Evolutionary conservation across 257 asterid species (phyloP).

Genomic region (Solanum chilense): DNA sequence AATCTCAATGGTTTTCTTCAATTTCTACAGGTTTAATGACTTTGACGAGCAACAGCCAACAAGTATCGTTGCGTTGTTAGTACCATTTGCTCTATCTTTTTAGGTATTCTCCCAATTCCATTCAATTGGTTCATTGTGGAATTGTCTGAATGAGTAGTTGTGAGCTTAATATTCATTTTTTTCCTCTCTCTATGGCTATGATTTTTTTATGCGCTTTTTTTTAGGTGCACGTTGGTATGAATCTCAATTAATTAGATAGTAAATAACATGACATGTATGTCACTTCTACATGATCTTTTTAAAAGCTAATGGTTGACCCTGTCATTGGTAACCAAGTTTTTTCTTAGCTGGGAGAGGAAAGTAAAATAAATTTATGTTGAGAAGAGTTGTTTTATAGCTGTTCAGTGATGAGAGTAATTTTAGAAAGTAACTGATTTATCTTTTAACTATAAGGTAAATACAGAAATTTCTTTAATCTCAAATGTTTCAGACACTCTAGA

Average conservation of each 20-base stretch:
- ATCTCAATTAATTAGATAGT: too few species aligned
- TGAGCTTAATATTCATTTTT: background rate
- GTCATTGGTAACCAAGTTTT: background rate
- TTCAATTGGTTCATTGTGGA: background rate
- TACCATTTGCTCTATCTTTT: background rate
- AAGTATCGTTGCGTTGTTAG: background rate
- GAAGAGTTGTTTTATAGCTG: background rate
- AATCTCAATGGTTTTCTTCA: background rate
- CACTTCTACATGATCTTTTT: too few species aligned
- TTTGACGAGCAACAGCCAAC: background rate
- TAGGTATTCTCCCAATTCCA: background rate
- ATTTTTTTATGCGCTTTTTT: background rate
- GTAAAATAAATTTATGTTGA: background rate
- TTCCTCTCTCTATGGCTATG: background rate
- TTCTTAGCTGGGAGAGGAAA: background rate
- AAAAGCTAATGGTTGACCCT: background rate
- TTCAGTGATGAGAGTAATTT: background rate
- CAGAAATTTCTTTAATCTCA: background rate
- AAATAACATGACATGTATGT: background rate
- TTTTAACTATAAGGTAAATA: background rate
- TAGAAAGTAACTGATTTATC: background rate
- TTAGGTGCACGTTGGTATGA: background rate
- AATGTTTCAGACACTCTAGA: too few species aligned
- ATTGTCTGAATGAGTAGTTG: background rate
- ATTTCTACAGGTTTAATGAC: background rate